These are phyloP conservation scores for Xylaria sp. DNA, from an alignment of 2,329 filamentous ascomycete species.

Conservation along the genomic window DNA sequence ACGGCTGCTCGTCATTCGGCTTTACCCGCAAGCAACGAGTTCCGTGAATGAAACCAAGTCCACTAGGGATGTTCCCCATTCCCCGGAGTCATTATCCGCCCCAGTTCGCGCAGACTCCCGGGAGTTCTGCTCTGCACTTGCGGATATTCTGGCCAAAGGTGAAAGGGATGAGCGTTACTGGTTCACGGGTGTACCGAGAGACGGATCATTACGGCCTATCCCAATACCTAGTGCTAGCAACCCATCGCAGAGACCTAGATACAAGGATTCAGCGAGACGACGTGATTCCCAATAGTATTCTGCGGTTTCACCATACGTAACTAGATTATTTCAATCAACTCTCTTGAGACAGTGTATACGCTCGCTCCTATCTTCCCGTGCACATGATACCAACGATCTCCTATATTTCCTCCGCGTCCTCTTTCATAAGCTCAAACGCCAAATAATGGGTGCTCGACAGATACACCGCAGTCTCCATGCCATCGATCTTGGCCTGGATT, in stretches of 20 bases:
- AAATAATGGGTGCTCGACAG: neutral
- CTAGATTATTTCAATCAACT: neutral
- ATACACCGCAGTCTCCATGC: neutral
- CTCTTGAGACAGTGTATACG: neutral
- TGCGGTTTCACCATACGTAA: neutral
- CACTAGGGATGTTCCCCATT: neutral
- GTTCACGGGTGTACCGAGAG: neutral
- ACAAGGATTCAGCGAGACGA: neutral
- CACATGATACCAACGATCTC: neutral
- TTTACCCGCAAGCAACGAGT: neutral
- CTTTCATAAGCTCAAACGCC: neutral
- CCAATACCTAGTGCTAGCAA: neutral
- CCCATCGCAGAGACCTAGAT: neutral
- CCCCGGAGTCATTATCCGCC: no score
- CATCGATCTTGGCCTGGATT: neutral
- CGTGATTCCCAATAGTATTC: neutral
- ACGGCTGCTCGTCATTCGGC: neutral
- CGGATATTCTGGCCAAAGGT: neutral
- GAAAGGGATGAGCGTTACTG: conserved; percentile 1
- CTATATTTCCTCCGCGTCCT: neutral
- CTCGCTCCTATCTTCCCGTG: neutral
- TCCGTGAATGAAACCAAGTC: neutral
- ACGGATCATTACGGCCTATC: neutral
- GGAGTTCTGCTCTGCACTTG: neutral
- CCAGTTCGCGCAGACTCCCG: neutral